phyloP scores from a whole-genome alignment of 2,329 filamentous ascomycete genomes.

The Hymenoscyphus infarciens region DNA sequence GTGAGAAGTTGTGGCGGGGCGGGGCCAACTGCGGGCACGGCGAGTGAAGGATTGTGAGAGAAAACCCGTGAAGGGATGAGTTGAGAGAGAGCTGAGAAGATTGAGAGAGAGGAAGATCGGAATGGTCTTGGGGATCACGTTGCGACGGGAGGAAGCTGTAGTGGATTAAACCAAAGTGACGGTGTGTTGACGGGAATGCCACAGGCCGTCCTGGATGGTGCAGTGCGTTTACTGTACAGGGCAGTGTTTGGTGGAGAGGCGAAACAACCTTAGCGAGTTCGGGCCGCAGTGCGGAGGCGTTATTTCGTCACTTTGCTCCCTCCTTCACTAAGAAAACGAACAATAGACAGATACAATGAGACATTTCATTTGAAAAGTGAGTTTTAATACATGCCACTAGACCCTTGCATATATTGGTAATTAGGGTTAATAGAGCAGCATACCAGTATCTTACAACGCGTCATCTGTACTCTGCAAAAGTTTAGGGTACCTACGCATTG shows the following conservation, averaged over 20 bases:
- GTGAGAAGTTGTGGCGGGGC: constrained; percentile 1
- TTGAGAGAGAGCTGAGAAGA: background rate
- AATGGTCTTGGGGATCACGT: background rate
- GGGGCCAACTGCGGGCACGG: background rate
- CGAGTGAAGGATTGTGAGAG: background rate
- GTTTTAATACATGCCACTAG: too few species aligned
- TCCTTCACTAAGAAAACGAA: too few species aligned
- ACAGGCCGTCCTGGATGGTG: background rate
- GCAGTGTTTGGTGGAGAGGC: background rate
- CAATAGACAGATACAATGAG: too few species aligned
- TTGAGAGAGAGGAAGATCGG: background rate
- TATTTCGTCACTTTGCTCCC: too few species aligned
- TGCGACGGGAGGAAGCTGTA: background rate
- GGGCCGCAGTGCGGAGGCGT: background rate
- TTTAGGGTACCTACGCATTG: too few species aligned
- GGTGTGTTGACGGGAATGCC: background rate
- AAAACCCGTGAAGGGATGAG: background rate
- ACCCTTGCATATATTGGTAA: too few species aligned
- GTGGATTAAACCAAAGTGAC: background rate
- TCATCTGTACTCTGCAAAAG: background rate
- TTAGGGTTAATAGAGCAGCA: too few species aligned
- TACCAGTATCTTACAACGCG: background rate
- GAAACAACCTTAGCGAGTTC: background rate
- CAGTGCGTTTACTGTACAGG: background rate
- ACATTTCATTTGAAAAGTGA: too few species aligned